phyloP scores from a whole-genome alignment of 1,284 basidiomycete genomes.

The Grifola frondosa region DNA sequence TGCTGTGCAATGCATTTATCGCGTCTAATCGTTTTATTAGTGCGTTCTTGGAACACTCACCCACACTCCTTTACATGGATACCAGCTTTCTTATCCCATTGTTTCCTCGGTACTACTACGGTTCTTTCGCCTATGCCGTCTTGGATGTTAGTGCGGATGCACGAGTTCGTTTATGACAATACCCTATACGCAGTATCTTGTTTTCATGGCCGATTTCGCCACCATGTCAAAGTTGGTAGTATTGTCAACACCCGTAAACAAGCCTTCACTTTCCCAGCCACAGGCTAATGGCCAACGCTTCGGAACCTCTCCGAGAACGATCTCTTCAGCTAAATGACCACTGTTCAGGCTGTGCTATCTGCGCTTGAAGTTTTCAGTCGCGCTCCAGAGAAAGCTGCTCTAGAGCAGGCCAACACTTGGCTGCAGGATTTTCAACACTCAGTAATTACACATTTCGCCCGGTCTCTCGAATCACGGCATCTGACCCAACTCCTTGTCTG shows the following conservation, averaged over 20 bases:
- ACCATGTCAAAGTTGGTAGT: too few relatives aligned
- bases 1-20: constrained; percentile 42
- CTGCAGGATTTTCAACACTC: constrained; percentile 96
- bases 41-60: constrained; percentile 34
- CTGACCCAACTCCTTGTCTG: constrained; percentile 55
- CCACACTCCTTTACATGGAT: constrained; percentile 65
- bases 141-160: constrained; percentile 35
- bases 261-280: too few relatives aligned
- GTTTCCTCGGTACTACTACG: constrained; percentile 43
- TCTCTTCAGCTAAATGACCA: constrained; percentile 55
- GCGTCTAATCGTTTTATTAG: constrained; percentile 28
- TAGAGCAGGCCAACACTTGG: constrained; percentile 88
- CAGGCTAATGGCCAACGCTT: too few relatives aligned
- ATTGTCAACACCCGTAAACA: too few relatives aligned
- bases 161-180: constrained; percentile 32
- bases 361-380: constrained; percentile 75
- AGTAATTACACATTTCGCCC: constrained; percentile 78
- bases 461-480: constrained; percentile 51
- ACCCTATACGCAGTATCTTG: constrained; percentile 47
- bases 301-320: background rate
- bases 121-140: constrained; percentile 26
- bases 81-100: constrained; percentile 48
- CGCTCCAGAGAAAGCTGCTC: constrained; percentile 78
- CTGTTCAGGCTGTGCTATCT: constrained; percentile 67
- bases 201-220: too few relatives aligned